Evolutionary conservation across 164 flowering plant species (phyloP).

Genomic region (Protea cynaroides): DNA sequence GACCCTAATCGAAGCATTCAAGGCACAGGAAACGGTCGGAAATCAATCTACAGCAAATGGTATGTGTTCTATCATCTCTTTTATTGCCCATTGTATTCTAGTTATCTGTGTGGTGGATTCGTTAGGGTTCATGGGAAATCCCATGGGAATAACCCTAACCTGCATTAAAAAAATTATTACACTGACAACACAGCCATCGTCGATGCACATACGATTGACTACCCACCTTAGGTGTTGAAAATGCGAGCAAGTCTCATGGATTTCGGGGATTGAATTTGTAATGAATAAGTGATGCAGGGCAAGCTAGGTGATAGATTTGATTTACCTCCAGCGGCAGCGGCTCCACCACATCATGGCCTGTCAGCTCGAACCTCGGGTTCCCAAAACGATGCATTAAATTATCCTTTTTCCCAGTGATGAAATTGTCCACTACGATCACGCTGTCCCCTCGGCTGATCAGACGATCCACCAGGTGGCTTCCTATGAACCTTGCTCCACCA

Average conservation of each 20-base stretch:
- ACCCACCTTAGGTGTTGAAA: constrained; percentile 89
- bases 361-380: constrained; percentile 82
- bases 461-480: constrained; percentile 83
- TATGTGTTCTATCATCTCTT: no score
- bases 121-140: no score
- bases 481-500: constrained; percentile 93
- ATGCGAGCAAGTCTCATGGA: constrained; percentile 98
- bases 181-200: constrained; percentile 70
- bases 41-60: no score
- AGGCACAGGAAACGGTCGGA: no score
- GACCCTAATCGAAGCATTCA: no score
- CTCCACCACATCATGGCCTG: constrained; percentile 89
- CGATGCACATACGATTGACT: constrained; percentile 98
- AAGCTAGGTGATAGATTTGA: constrained; percentile 92
- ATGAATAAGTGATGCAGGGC: constrained; percentile 92
- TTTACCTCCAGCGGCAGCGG: constrained; percentile 83
- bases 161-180: no score
- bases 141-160: no score
- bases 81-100: no score
- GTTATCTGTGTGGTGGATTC: no score
- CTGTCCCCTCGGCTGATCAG: constrained; percentile 78
- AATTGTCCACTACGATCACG: constrained; percentile 88
- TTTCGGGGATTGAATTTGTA: constrained; percentile 93
- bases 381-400: constrained; percentile 85
- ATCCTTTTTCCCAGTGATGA: constrained; percentile 89